Base-by-base conservation (phyloP, 1,139 yeast species). In the Hanseniaspora sp. region DNA sequence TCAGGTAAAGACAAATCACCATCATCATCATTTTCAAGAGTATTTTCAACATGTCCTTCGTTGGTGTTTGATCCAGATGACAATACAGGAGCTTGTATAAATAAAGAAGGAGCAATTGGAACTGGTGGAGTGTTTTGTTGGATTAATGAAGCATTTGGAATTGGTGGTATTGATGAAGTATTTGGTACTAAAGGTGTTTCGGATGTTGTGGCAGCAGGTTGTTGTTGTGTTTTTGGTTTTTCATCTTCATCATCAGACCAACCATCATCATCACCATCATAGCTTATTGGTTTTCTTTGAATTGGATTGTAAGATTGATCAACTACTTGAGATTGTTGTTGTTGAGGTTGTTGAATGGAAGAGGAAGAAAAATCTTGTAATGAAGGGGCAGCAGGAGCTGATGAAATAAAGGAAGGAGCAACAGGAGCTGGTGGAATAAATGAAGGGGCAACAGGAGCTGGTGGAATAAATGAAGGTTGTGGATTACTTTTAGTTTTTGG, bases 401-500 rank as follows among this genome's bases (percentile, higher is more conserved):
- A 57, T 15, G 58, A 46, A n/a, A 56, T 58, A 77, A 80, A 79
- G 42, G 82, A 82, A 47, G 79, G 81, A 23, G 23, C 23, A 3
- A 23, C 23, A 0, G 77, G 74, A 56, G 77, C 67, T 56, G 75
- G 29, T 8, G 39, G 23, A 23, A 2, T 23, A 23, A 23, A 23
- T 23, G 23, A 23, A 23, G 38, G 15, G 18, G 38, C 33, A 7
- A 40, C 35, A 23, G 47, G 58, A 34, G 67, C 63, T 57, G 64
- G 58, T 52, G 64, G 65, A 52, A 62, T 63, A 23, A 8, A 7
- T 15, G 17, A 3, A 7, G 57, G 17, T 2, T 29, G 57, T 56
- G 34, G 55, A 67, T 45, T 72, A 23, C 23, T 23, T 23, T 23
- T 23, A 23, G 23, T 76, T 37, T 73, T 74, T 47, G 69, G 74